phyloP scores from a whole-genome alignment of 495 filamentous ascomycete species.

The Aspergillus olivimuriae region DNA sequence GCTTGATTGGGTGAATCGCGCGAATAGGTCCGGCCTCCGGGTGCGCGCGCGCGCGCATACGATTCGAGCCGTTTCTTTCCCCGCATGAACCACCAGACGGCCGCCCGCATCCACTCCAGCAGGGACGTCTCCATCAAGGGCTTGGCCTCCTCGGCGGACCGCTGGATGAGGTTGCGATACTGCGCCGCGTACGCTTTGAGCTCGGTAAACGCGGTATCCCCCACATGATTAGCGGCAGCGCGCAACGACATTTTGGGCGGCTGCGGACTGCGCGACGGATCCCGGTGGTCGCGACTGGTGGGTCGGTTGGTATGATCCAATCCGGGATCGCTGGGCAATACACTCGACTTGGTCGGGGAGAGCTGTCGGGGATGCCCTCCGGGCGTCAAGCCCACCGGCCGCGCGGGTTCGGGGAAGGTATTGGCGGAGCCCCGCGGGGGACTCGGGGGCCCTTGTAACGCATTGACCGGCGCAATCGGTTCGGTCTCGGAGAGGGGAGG shows the following conservation, averaged over 20 bases:
- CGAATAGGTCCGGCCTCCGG: too few species aligned
- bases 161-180: constrained; percentile 59
- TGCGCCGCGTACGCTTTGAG: constrained; percentile 62
- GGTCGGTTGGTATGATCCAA: constrained; percentile 11
- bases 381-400: constrained; percentile 17
- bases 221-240: constrained; percentile 35
- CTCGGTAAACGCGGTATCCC: constrained; percentile 58
- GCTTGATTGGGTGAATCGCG: constrained; percentile 65
- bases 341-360: constrained; percentile 13
- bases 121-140: constrained; percentile 52
- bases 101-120: constrained; percentile 61
- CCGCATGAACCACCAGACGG: constrained; percentile 82
- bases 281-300: constrained; percentile 17
- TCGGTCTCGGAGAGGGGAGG: constrained; percentile 22
- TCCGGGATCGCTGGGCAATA: constrained; percentile 5
- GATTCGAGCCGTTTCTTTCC: constrained; percentile 68
- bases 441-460: constrained; percentile 11
- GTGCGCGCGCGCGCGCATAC: constrained; percentile 57
- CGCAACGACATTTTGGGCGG: constrained; percentile 37
- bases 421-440: too few species aligned
- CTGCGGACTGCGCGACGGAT: constrained; percentile 21
- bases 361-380: constrained; percentile 12
- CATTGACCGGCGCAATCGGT: constrained; percentile 19
- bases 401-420: constrained; percentile 7
- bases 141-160: constrained; percentile 65